Percentiles rank a stretch among this genome's conserved stretches.
phyloP scores from a whole-genome alignment of 306 rosid species.

The Begonia fuchsioides region DNA sequence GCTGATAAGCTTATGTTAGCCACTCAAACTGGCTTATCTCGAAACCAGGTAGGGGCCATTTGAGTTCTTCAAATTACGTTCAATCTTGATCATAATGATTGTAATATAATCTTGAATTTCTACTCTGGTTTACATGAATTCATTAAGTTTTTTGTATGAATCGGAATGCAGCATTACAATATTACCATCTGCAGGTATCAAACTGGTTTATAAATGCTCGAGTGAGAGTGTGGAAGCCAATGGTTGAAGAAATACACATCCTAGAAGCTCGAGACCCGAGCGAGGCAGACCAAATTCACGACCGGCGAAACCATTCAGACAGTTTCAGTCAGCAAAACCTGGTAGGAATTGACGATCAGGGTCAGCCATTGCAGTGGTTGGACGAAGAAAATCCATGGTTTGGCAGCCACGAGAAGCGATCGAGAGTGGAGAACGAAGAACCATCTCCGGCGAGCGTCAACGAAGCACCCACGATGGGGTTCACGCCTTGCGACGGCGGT shows the following conservation, averaged over 20 bases:
- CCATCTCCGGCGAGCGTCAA: too few relatives aligned
- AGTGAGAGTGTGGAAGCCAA: constrained; percentile 94
- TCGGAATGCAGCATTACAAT: too few relatives aligned
- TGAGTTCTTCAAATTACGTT: too few relatives aligned
- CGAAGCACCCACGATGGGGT: constrained; percentile 37
- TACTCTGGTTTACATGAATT: too few relatives aligned
- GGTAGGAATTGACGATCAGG: constrained; percentile 5
- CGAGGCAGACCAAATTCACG: constrained; percentile 13
- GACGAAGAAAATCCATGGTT: constrained; percentile 11
- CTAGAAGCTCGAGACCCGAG: constrained; percentile 53
- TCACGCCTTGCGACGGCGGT: constrained; percentile 53
- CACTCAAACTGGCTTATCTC: constrained; percentile 82
- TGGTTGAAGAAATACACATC: constrained; percentile 95
- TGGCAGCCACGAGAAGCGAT: constrained; percentile 1
- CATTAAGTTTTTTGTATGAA: too few relatives aligned
- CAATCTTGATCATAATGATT: too few relatives aligned
- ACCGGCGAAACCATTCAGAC: constrained; percentile 14
- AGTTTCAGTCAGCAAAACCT: constrained; percentile 13
- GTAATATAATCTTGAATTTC: too few relatives aligned
- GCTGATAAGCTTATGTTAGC: constrained; percentile 93
- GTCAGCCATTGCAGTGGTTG: constrained; percentile 14
- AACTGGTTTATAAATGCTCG: constrained; percentile 91
- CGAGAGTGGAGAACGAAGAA: constrained; percentile 22
- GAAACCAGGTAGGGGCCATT: constrained; percentile 66
- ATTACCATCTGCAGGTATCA: constrained; percentile 40